Base-by-base conservation (phyloP, 2,329 filamentous ascomycete genomes). In the Claviceps digitariae region DNA sequence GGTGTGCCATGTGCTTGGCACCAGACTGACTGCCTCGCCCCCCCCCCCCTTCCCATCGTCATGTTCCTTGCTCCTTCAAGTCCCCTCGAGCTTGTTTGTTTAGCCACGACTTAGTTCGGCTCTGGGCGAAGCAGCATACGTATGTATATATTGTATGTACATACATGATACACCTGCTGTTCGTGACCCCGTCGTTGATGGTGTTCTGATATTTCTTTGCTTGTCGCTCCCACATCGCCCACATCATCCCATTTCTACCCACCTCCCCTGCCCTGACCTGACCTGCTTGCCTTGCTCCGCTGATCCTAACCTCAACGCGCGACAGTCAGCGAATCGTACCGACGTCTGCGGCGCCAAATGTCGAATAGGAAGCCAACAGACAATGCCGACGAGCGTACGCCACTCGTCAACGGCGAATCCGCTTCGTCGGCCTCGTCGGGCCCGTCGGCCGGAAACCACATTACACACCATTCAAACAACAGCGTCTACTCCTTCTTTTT, bases 401-500 rank as follows among this genome's bases (percentile, higher is more conserved):
- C 73, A 51, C 66, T 76, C 54, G 63, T 76, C 55, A 69, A 69
- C 54, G 65, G 66, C 60, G 64, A 64, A n/a, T n/a, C 7, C 15
- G 36, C 36, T 15, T 25, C 23, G 52, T 55, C 62, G 54, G 62
- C 63, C 53, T 60, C 63, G 36, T 57, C 57, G 5, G 46, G 47
- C 48, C 41, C 53, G 54, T 46, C 27, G 40, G 25, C 61, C 36
- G 59, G 55, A 56, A 48, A 60, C 52, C 27, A 57, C 59, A 29
- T 56, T 56, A 43, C 55, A 58, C 47, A 57, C 55, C 55, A 41
- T 52, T 61, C 62, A 12, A 54, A 58, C 48, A 60, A 57, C 34
- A 52, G 52, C 47, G 59, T 61, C 58, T 61, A 61, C 50, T 60
- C 64, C 20, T 76, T 81, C 62, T 70, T 82, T 57, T 70, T 79